Percentiles rank a stretch among this genome's conserved stretches.
Conservation (phyloP, 192 early-diverging fungal genomes). For the Backusella australiensis region DNA sequence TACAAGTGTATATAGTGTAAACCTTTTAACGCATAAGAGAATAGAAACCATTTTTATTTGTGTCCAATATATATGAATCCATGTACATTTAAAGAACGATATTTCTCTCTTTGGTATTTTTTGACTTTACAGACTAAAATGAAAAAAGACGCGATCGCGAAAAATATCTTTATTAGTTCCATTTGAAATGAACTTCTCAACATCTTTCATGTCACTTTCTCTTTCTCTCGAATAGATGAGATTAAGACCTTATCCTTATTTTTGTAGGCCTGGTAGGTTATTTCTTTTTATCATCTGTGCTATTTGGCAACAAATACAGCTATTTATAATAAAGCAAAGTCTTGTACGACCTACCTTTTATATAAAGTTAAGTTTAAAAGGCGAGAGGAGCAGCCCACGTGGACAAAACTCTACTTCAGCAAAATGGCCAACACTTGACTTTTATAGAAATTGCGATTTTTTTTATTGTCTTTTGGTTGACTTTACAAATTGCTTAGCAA, state of each 20-base stretch:
- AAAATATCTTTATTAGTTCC: neutral
- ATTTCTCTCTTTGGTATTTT: conserved; percentile 1
- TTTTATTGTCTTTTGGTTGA: neutral
- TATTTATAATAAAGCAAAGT: neutral
- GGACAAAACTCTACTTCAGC: neutral
- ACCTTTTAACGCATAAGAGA: too few relatives aligned
- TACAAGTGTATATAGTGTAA: too few relatives aligned
- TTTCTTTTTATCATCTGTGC: neutral
- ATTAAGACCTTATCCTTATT: neutral
- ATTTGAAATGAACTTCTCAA: neutral
- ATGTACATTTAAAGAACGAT: neutral
- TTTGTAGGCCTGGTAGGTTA: neutral
- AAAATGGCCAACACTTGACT: neutral
- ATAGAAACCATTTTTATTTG: too few relatives aligned
- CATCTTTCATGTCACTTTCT: neutral
- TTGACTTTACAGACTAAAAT: neutral
- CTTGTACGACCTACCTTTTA: neutral
- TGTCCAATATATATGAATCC: neutral
- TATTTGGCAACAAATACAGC: neutral
- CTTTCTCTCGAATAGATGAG: too few relatives aligned
- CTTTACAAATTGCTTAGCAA: neutral
- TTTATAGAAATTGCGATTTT: neutral
- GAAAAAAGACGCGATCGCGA: neutral
- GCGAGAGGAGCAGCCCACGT: neutral
- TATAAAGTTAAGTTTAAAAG: neutral